A percentile compares a stretch with the other conserved stretches of the same genome.
phyloP scores from a whole-genome alignment of 2,329 filamentous ascomycete genomes.

The Coniella vitis region DNA sequence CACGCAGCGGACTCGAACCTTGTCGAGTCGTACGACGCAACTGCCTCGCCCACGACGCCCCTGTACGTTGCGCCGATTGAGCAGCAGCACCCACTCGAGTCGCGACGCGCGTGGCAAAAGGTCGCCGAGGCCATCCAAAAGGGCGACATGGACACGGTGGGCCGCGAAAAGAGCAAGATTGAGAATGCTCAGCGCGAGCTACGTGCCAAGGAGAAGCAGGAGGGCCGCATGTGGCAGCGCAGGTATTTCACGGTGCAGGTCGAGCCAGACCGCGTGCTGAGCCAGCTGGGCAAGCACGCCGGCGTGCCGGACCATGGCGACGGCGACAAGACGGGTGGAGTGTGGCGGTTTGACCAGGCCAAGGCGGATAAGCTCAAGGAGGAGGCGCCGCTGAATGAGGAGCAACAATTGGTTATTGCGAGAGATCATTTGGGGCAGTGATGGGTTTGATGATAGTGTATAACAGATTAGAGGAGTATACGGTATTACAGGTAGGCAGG shows the following conservation, averaged over 20 bases:
- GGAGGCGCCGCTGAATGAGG: constrained; percentile 26
- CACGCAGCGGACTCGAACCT: constrained; percentile 41
- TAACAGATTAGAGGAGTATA: no score
- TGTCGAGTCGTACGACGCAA: constrained; percentile 56
- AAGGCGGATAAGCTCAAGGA: constrained; percentile 37
- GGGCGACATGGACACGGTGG: constrained; percentile 78
- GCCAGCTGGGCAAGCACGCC: constrained; percentile 36
- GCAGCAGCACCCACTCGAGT: constrained; percentile 80
- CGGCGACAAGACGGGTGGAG: constrained; percentile 52
- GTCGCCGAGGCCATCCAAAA: constrained; percentile 74
- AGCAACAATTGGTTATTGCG: constrained; percentile 27
- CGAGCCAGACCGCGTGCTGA: constrained; percentile 38
- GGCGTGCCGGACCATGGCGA: constrained; percentile 46
- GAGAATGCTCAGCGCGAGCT: constrained; percentile 59
- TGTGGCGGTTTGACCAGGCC: constrained; percentile 48
- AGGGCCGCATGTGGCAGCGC: constrained; percentile 71
- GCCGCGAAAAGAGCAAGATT: constrained; percentile 76
- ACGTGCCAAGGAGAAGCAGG: constrained; percentile 67
- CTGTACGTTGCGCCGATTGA: constrained; percentile 67
- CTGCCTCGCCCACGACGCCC: constrained; percentile 51
- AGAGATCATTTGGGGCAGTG: constrained; percentile 29
- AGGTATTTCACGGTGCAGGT: constrained; percentile 66
- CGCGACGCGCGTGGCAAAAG: constrained; percentile 78
- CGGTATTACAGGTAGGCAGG: no score
- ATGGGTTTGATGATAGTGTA: neutral